Base-by-base conservation (phyloP, 208 protist species). In the Crithidia brevicula region DNA sequence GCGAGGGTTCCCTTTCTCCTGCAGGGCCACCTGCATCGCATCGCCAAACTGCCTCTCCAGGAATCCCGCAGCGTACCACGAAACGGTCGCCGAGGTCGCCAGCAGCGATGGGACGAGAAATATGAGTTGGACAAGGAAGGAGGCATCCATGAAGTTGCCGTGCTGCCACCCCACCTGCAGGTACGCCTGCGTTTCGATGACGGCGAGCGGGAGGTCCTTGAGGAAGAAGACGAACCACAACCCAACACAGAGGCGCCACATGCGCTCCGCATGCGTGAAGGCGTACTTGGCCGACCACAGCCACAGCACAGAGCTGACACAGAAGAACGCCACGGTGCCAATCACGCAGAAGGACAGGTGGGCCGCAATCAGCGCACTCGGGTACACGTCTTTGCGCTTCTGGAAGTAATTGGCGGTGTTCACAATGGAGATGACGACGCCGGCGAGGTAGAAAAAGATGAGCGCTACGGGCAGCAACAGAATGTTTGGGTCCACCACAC, bases 261-360 rank as follows among this genome's bases (percentile, higher is more conserved):
- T 75, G 25, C 77, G 65, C 31, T 78, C 72, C 1, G 72, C 76
- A 40, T 69, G 60, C n/a, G 77, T 80, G 38, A 66, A 50, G 36
- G 67, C 57, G 62, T 92, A 92, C 59, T 79, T 74, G 53, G 72
- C 73, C 0, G 82, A 82, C 75, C 77, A 79, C 61, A 92, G 28
- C 86, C 86, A 92, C 33, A 85, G 62, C 20, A 79, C 77, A 7
- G 71, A 74, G 77, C 75, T 83, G 23, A 88, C 50, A 22, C 79
- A 72, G 51, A 88, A 76, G 56, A 76, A 86, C 3, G 57, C 75
- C 5, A 82, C 38, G 20, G 54, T 69, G 1, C 82, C 75, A 16
- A 92, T 66, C 42, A 88, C 62, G 61, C 74, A 85, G 51, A 92
- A 88, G 4, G 75, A 68, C 16, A 88, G 58, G 75, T 92, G 72